Conservation (phyloP, 768 basidiomycete species). For the Solioccasus polychromus region DNA sequence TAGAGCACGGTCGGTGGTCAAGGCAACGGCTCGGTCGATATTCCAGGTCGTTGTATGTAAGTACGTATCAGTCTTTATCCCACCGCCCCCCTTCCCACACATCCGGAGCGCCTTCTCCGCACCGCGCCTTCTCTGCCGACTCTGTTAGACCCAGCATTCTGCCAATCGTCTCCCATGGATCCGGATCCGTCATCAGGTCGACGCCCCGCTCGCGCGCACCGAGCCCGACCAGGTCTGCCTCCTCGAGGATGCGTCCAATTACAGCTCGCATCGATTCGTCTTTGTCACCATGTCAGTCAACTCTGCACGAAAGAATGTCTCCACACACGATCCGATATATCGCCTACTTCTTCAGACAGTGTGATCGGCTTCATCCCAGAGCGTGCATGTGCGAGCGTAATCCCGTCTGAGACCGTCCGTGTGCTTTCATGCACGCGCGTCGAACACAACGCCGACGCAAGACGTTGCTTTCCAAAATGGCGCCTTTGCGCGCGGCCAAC, state of each 20-base stretch:
- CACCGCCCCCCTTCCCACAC: no score
- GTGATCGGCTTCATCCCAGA: no score
- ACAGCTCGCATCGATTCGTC: slow-evolving; percentile 29
- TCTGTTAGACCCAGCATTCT: no score
- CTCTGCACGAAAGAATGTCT: slow-evolving; percentile 1
- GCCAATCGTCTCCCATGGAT: slow-evolving; percentile 32
- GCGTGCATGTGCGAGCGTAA: slow-evolving; percentile 28
- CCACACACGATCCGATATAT: slow-evolving; percentile 28
- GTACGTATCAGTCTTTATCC: slow-evolving; percentile 4
- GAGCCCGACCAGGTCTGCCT: slow-evolving; percentile 25
- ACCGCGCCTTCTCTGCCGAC: slow-evolving; percentile 15
- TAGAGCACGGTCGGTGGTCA: slow-evolving; percentile 46
- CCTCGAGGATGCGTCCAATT: slow-evolving; percentile 27
- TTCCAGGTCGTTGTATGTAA: background rate
- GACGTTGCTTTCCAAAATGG: slow-evolving; percentile 59
- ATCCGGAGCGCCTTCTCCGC: no score
- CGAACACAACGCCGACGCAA: slow-evolving; percentile 43
- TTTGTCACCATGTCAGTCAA: slow-evolving; percentile 8
- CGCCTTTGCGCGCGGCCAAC: slow-evolving; percentile 53
- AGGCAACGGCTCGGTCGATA: slow-evolving; percentile 43
- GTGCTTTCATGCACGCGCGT: slow-evolving; percentile 7
- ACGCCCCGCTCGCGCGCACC: background rate
- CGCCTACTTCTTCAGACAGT: slow-evolving; percentile 19
- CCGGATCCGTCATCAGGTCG: no score
- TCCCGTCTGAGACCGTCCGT: slow-evolving; percentile 7